Percentiles rank a stretch among this genome's conserved stretches.
Evolutionary conservation across 352 stramenopile genomes (phyloP).

Genomic region (Pythium biforme): DNA sequence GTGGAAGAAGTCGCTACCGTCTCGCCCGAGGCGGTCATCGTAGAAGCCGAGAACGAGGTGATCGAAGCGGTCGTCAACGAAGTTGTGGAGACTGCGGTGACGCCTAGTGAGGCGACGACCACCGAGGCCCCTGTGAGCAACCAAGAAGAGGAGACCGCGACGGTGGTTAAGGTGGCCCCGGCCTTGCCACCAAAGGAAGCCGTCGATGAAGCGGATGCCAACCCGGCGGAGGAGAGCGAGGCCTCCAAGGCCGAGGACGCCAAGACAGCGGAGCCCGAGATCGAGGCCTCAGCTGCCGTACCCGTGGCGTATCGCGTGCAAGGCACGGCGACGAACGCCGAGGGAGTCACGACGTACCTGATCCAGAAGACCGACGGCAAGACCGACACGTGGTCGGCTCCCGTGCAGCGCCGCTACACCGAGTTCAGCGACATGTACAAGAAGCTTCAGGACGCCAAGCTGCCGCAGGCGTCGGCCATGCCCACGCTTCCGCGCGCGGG

Average conservation of each 20-base stretch:
- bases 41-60: constrained; percentile 15
- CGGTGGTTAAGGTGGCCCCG: not conserved
- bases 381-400: constrained; percentile 31
- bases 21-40: not conserved
- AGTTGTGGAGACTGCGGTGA: constrained; percentile 4
- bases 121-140: not conserved
- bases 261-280: constrained; percentile 15
- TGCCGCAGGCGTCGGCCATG: constrained; percentile 32
- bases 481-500: constrained; percentile 39
- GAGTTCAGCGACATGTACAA: constrained; percentile 54
- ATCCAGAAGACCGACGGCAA: constrained; percentile 38
- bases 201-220: not conserved
- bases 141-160: not conserved
- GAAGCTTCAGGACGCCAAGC: constrained; percentile 36
- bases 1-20: not conserved
- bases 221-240: constrained; percentile 9
- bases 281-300: constrained; percentile 2
- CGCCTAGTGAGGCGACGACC: not conserved
- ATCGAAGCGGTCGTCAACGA: constrained; percentile 10
- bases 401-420: constrained; percentile 44
- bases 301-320: constrained; percentile 36
- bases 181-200: not conserved
- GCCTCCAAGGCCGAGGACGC: constrained; percentile 9
- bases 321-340: constrained; percentile 39
- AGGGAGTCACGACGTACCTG: constrained; percentile 56